phyloP scores from a whole-genome alignment of 1,284 basidiomycete species.

The Pulchroboletus neoregius region DNA sequence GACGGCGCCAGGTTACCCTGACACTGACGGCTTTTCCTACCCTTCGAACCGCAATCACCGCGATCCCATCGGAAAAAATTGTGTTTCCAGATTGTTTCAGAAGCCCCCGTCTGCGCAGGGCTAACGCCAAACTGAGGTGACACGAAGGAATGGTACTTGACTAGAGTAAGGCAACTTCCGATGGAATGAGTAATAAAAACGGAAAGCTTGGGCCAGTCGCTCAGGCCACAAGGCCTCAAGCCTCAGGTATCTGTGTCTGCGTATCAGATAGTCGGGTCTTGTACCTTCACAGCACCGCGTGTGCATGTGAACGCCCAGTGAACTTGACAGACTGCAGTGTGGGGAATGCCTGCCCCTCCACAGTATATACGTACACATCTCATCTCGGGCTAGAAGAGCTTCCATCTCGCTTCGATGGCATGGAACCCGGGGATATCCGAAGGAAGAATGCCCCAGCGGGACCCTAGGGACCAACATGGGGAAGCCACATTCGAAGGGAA shows the following conservation, averaged over 20 bases:
- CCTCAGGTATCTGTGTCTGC: neutral
- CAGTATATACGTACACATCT: neutral
- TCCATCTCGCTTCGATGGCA: conserved; percentile 7
- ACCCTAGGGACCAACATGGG: too few species aligned
- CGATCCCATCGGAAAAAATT: conserved; percentile 5
- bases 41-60: conserved; percentile 5
- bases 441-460: neutral
- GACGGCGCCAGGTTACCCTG: neutral
- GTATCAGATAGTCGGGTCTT: neutral
- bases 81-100: conserved; percentile 3
- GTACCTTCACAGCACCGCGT: neutral
- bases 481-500: neutral
- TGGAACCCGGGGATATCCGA: conserved; percentile 21
- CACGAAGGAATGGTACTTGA: conserved; percentile 5
- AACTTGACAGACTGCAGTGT: neutral
- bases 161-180: conserved; percentile 2
- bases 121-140: conserved; percentile 15
- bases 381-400: conserved; percentile 4
- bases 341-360: neutral
- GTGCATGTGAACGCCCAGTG: neutral
- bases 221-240: too few species aligned
- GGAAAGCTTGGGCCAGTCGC: conserved; percentile 9
- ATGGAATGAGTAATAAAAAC: conserved; percentile 7
- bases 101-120: neutral
- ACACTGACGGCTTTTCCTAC: neutral